Evolutionary conservation across 768 basidiomycete species (phyloP).

Genomic region (Trichaptum fuscoviolaceum): DNA sequence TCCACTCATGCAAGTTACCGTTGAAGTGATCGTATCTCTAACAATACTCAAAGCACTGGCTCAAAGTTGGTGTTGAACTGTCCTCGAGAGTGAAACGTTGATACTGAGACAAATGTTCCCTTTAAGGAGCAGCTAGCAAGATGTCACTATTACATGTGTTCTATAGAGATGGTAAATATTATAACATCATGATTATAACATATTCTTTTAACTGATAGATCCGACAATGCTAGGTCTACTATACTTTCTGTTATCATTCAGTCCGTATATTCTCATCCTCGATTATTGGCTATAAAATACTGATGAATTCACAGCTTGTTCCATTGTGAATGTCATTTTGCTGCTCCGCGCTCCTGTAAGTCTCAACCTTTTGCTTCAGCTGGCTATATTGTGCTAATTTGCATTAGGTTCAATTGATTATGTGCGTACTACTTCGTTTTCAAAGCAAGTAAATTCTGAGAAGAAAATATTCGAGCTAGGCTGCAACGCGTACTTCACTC

Average conservation of each 20-base stretch:
- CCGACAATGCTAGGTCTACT: background rate
- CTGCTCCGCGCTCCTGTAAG: background rate
- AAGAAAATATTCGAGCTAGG: background rate
- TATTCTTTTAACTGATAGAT: background rate
- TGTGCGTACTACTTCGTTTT: background rate
- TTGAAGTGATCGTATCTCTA: background rate
- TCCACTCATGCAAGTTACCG: background rate
- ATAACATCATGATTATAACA: background rate
- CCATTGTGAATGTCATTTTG: background rate
- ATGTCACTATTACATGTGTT: background rate
- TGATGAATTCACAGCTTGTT: background rate
- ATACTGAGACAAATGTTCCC: background rate
- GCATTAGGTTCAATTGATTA: background rate
- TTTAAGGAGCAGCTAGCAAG: background rate
- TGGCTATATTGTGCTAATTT: background rate
- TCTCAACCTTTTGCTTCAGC: background rate
- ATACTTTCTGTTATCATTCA: background rate
- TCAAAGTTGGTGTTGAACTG: background rate
- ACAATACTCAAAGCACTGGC: background rate
- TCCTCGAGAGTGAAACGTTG: background rate
- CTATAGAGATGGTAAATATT: background rate
- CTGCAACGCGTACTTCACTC: constrained; percentile 12
- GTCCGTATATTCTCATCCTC: background rate
- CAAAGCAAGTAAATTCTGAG: background rate
- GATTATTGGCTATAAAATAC: background rate